Evolutionary conservation across 2,329 filamentous ascomycete genomes (phyloP).

Genomic region (Aspergillus brasiliensis): DNA sequence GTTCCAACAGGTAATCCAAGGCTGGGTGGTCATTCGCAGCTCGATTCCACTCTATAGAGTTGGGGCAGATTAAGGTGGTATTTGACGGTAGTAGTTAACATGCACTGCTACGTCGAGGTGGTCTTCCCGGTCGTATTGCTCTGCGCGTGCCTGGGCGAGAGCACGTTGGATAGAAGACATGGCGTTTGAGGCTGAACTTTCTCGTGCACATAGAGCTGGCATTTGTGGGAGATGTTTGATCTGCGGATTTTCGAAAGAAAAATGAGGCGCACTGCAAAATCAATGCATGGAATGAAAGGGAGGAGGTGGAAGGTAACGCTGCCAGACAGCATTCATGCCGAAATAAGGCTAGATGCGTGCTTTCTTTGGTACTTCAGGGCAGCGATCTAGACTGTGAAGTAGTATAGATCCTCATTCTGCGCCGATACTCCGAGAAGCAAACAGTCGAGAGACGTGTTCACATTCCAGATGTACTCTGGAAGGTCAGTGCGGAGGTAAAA

Average conservation of each 20-base stretch:
- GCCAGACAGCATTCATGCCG: slow-evolving; percentile 1
- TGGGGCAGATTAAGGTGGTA: not conserved
- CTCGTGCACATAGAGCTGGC: not conserved
- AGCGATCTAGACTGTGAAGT: not conserved
- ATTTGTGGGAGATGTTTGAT: not conserved
- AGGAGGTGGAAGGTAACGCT: not conserved
- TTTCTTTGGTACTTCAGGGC: not conserved
- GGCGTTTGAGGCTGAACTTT: not conserved
- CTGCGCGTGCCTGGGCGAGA: not conserved
- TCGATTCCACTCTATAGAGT: not conserved
- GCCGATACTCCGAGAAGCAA: not conserved
- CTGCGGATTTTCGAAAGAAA: not conserved
- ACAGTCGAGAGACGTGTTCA: not conserved
- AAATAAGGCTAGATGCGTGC: not conserved
- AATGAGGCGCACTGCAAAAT: not conserved
- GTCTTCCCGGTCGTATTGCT: not conserved
- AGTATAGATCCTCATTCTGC: not conserved
- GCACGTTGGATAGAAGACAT: not conserved
- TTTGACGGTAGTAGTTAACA: not conserved
- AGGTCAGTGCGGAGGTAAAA: not conserved
- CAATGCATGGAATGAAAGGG: not conserved
- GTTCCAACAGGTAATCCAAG: not conserved
- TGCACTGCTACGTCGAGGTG: not conserved
- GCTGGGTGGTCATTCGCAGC: not conserved
- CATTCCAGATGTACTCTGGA: not conserved